Percentiles rank a stretch among this genome's conserved stretches.
Conservation (phyloP, 768 basidiomycete species). For the Russula griseocarnosa region DNA sequence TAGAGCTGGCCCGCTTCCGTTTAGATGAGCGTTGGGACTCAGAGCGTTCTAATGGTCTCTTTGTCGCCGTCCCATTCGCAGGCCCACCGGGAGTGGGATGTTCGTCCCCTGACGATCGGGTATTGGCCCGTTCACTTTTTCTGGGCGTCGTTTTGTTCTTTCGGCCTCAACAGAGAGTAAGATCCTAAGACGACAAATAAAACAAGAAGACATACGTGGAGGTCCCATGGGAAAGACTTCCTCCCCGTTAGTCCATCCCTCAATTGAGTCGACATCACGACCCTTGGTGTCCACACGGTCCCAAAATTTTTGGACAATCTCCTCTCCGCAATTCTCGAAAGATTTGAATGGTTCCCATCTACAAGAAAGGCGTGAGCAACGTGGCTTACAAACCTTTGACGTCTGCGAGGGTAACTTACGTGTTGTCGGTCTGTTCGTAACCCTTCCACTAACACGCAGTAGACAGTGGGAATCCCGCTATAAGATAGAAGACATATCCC, state of each 20-base stretch:
- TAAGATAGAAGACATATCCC: not conserved
- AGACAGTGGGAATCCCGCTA: not conserved
- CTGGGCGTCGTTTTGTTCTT: not conserved
- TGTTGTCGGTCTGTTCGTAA: conserved; percentile 24
- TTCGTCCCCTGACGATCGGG: not conserved
- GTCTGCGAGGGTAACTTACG: conserved; percentile 12
- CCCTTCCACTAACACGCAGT: conserved; percentile 26
- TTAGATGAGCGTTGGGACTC: conserved; percentile 4
- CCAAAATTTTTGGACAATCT: conserved; percentile 22
- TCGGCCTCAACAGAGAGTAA: conserved; percentile 14
- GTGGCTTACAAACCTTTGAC: not conserved
- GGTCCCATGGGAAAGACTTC: conserved; percentile 25
- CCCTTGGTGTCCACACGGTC: conserved; percentile 23
- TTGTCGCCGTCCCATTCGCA: not conserved
- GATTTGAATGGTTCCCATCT: conserved; percentile 29
- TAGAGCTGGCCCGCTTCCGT: conserved; percentile 15
- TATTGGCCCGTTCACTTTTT: conserved; percentile 1
- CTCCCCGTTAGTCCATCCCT: conserved; percentile 25
- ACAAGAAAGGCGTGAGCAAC: conserved; percentile 2
- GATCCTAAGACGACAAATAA: not conserved
- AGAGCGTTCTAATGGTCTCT: conserved; percentile 8
- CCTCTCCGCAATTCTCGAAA: conserved; percentile 24
- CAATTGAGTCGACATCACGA: conserved; percentile 18
- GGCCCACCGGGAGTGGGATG: not conserved
- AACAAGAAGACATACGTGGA: conserved; percentile 15